Evolutionary conservation across 2,329 filamentous ascomycete genomes (phyloP).

Genomic region (Aspergillus sp.): DNA sequence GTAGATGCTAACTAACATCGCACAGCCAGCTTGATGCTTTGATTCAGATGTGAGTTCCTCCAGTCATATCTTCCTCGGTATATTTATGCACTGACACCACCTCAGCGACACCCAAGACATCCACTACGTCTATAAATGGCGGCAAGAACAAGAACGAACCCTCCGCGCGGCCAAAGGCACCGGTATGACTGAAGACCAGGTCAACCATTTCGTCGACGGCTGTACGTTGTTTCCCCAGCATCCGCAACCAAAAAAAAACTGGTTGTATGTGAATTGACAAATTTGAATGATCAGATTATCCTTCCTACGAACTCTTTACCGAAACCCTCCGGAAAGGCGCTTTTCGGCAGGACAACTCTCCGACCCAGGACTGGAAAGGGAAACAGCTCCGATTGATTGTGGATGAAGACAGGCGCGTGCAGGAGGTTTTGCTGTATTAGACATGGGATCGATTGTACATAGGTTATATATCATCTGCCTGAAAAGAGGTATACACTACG

Average conservation of each 20-base stretch:
- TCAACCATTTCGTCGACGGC: slow-evolving; percentile 65
- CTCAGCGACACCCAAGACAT: slow-evolving; percentile 60
- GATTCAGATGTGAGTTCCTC: slow-evolving; percentile 49
- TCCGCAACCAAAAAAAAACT: no score
- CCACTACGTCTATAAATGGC: slow-evolving; percentile 75
- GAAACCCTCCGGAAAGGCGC: slow-evolving; percentile 52
- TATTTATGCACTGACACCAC: neutral
- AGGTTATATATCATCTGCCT: neutral
- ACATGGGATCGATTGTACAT: slow-evolving; percentile 16
- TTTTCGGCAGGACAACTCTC: slow-evolving; percentile 30
- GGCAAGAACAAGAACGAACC: slow-evolving; percentile 67
- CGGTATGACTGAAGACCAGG: slow-evolving; percentile 77
- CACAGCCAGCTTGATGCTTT: slow-evolving; percentile 51
- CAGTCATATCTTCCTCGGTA: neutral
- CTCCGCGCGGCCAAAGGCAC: slow-evolving; percentile 58
- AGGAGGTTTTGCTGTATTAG: slow-evolving; percentile 45
- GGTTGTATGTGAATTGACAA: no score
- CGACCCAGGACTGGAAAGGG: slow-evolving; percentile 34
- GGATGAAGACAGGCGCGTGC: slow-evolving; percentile 52
- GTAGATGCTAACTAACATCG: slow-evolving; percentile 8
- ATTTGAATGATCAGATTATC: slow-evolving; percentile 45
- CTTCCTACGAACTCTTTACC: slow-evolving; percentile 62
- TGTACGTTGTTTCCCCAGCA: slow-evolving; percentile 32
- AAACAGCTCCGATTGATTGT: slow-evolving; percentile 57
- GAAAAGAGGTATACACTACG: no score